phyloP scores from a whole-genome alignment of 768 basidiomycete genomes.

The Calvatia gigantea region DNA sequence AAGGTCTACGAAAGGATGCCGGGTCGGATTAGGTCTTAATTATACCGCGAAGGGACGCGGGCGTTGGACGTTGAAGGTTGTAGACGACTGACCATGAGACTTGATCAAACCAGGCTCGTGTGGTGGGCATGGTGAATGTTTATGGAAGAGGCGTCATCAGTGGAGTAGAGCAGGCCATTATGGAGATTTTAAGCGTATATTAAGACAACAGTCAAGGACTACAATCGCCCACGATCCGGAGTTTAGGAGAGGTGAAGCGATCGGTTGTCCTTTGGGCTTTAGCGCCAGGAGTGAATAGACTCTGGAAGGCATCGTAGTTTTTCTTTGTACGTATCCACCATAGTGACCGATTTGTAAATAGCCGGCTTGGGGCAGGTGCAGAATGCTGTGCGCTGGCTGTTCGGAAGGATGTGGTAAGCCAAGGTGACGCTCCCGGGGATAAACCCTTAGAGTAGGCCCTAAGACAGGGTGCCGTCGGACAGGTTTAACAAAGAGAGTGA shows the following conservation, averaged over 20 bases:
- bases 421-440: background rate
- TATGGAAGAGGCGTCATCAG: constrained; percentile 6
- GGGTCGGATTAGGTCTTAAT: background rate
- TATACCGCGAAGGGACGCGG: constrained; percentile 3
- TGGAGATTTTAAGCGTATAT: background rate
- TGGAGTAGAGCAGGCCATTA: background rate
- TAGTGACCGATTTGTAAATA: background rate
- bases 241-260: background rate
- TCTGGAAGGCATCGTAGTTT: background rate
- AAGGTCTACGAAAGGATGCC: background rate
- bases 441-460: background rate
- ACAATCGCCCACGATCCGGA: constrained; percentile 1
- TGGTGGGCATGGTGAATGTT: background rate
- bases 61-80: background rate
- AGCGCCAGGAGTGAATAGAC: background rate
- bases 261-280: background rate
- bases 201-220: background rate
- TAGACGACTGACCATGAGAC: background rate
- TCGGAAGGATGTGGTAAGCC: background rate
- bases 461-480: constrained; percentile 6
- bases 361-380: constrained; percentile 2
- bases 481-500: background rate
- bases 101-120: background rate
- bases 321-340: background rate
- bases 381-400: background rate